A percentile compares a stretch with the other conserved stretches of the same genome.
phyloP scores from a whole-genome alignment of 2,329 filamentous ascomycete species.

The Cercospora brassicicola region DNA sequence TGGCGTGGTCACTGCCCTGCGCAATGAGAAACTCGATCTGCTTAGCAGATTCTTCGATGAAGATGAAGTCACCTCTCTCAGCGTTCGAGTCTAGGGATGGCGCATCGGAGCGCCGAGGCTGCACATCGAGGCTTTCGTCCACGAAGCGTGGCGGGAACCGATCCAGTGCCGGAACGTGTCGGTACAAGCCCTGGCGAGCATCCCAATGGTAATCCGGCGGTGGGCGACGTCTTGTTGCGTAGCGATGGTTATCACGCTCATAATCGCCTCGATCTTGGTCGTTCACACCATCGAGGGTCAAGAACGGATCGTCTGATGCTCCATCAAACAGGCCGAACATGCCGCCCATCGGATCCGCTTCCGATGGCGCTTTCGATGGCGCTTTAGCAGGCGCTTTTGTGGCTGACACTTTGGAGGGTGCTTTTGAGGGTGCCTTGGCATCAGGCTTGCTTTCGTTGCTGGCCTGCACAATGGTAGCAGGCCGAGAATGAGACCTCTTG shows the following conservation, averaged over 20 bases:
- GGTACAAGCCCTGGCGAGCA: slow-evolving; percentile 4
- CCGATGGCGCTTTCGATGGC: slow-evolving; percentile 20
- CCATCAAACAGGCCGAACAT: slow-evolving; percentile 40
- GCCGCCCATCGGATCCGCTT: slow-evolving; percentile 25
- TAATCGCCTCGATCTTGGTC: slow-evolving; percentile 3
- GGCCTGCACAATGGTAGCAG: background rate
- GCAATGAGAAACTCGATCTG: slow-evolving; percentile 17
- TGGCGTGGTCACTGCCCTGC: slow-evolving; percentile 12
- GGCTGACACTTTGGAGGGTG: slow-evolving; percentile 14
- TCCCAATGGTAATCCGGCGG: slow-evolving; percentile 14
- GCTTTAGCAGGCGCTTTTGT: slow-evolving; percentile 18
- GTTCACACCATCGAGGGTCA: slow-evolving; percentile 8
- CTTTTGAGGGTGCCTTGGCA: slow-evolving; percentile 19
- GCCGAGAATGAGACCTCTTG: background rate
- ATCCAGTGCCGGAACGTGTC: background rate
- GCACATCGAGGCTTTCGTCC: slow-evolving; percentile 7
- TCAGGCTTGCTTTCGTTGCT: slow-evolving; percentile 3
- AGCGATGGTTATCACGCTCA: background rate
- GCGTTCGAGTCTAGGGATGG: background rate
- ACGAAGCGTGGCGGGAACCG: background rate
- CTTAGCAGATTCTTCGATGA: slow-evolving; percentile 21
- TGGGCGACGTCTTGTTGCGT: slow-evolving; percentile 1
- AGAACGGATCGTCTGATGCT: slow-evolving; percentile 28
- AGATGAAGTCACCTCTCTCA: slow-evolving; percentile 17
- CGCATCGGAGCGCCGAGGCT: background rate